Evolutionary conservation across 2,329 filamentous ascomycete genomes (phyloP), one percentile per base, ranked within the genome.

Genomic region (Ambrosiella beaveri): DNA sequence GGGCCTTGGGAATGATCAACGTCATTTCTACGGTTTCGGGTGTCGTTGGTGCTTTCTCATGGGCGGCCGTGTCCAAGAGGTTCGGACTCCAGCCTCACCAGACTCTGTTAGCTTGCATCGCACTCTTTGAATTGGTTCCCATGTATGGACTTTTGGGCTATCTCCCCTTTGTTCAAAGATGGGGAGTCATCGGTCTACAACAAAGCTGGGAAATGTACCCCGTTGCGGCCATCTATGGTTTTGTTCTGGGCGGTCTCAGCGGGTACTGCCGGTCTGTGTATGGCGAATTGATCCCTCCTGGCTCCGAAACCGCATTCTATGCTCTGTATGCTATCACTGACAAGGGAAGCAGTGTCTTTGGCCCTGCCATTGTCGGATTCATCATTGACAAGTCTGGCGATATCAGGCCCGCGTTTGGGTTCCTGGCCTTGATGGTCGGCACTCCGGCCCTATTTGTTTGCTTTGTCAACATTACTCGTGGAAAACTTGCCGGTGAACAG

Each of bases 151-250:
- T 98, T 11, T 71, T 95, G 15, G 90, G 90, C 0, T 96, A 93
- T 66, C 75, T 97, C 13, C 88, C 90, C 0, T 81, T 87, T 6
- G 77, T 98, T 52, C 78, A 82, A 64, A 72, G 75, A 7, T 80
- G 85, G 69, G 90, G 88, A 0, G 81, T 87, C 4, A 72, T 89
- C 45, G 93, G 93, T 1, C 75, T 98, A n/a, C 89, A 95, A 69
- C 84, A 93, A 67, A 84, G 87, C 2, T 95, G 89, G 87, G 93
- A 98, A 65, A 96, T 98, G 88, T 97, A 93, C 65, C 87, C 88
- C 0, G 72, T 98, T 0, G 90, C 88, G 0, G 86, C 86, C 2
- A 81, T 97, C 11, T 97, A 96, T 68, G 93, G 93, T 0, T 81
- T 98, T 54, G 90, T 97, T 1, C 80, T 97, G 37, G 93, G 93